Conservation (phyloP, 108 stramenopile species). For the Nitzschia putrida region DNA sequence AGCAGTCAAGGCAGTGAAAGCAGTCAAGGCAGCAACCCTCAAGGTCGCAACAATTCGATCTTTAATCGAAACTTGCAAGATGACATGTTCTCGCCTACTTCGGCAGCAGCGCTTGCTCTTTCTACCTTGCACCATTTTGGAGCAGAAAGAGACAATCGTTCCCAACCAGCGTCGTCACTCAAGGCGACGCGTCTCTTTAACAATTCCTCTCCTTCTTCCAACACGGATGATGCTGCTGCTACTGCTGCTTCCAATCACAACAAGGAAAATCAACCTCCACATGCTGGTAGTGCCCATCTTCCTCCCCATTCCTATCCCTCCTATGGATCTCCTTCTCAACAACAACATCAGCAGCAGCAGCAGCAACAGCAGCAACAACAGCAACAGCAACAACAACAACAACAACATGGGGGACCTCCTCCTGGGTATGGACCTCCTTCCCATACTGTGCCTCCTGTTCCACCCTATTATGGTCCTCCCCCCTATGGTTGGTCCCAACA, state of each 20-base stretch:
- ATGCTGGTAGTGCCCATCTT: not conserved
- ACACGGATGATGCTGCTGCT: not conserved
- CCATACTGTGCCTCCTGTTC: no score
- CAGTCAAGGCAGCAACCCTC: not conserved
- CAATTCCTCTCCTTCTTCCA: not conserved
- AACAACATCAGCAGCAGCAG: not conserved
- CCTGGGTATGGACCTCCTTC: no score
- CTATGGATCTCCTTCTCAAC: not conserved
- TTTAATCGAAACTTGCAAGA: not conserved
- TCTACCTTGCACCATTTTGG: conserved; percentile 44
- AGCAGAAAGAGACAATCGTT: conserved; percentile 14
- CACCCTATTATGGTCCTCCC: no score
- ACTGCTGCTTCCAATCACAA: no score
- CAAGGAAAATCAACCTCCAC: not conserved
- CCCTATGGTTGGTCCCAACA: no score
- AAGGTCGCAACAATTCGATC: not conserved
- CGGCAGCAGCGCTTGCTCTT: conserved; percentile 42
- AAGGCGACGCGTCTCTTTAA: conserved; percentile 41
- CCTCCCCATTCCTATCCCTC: not conserved
- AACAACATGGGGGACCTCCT: no score
- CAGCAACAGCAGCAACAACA: not conserved
- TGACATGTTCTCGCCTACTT: conserved; percentile 39
- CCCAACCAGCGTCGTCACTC: conserved; percentile 11
- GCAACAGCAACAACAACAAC: not conserved
- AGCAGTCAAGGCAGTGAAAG: not conserved